These are phyloP conservation scores for Sphaerulina vaccinii DNA, from an alignment of 2,329 filamentous ascomycete genomes.

Conservation along the genomic window DNA sequence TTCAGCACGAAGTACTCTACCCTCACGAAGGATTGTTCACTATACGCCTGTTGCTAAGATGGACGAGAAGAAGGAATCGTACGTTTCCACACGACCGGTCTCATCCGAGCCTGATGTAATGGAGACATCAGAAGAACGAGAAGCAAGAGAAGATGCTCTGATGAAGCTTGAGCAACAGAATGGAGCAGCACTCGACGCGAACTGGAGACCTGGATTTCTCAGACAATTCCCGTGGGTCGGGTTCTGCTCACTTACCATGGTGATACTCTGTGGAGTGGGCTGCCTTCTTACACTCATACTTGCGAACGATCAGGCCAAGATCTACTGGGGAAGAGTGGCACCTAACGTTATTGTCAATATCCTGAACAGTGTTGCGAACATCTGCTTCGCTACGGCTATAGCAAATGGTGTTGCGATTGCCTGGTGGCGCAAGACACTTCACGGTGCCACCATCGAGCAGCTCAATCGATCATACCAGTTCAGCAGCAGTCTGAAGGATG, in stretches of 20 bases:
- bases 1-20: too few species aligned
- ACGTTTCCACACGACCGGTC: background rate
- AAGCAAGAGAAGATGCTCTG: background rate
- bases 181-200: background rate
- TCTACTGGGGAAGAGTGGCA: slow-evolving; percentile 1
- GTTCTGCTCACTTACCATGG: background rate
- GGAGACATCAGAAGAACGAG: background rate
- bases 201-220: slow-evolving; percentile 4
- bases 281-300: background rate
- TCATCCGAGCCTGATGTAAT: background rate
- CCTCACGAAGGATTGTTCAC: too few species aligned
- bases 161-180: background rate
- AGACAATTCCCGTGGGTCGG: slow-evolving; percentile 3
- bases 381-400: slow-evolving; percentile 23
- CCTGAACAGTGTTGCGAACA: slow-evolving; percentile 23
- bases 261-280: background rate
- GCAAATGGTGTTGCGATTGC: slow-evolving; percentile 29
- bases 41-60: too few species aligned
- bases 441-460: slow-evolving; percentile 27
- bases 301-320: background rate
- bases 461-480: slow-evolving; percentile 29
- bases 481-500: slow-evolving; percentile 24
- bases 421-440: slow-evolving; percentile 28
- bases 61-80: background rate
- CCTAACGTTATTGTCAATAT: slow-evolving; percentile 21